Conservation (phyloP, 2,329 filamentous ascomycete genomes). For the Aspergillus udagawae region DNA sequence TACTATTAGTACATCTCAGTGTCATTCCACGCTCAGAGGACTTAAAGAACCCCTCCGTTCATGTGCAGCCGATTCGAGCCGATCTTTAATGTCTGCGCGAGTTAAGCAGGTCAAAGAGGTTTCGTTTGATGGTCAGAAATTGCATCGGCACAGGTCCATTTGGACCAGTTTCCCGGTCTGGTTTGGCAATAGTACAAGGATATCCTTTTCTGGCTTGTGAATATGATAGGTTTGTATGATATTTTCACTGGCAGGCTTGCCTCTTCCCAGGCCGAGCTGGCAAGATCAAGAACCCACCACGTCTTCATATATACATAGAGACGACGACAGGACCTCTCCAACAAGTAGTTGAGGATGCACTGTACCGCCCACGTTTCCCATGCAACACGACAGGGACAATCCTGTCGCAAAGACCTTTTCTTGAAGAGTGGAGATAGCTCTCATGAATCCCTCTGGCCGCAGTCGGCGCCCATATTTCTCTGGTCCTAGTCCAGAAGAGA, state of each 20-base stretch:
- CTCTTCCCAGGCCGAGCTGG: not conserved
- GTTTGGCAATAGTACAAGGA: not conserved
- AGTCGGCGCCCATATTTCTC: not conserved
- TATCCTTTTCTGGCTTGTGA: not conserved
- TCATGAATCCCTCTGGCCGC: not conserved
- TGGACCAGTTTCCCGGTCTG: not conserved
- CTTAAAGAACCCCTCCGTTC: not conserved
- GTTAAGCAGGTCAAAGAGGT: not conserved
- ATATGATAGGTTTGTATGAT: not conserved
- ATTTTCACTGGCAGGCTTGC: not conserved
- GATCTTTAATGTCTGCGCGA: not conserved
- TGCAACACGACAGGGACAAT: not conserved
- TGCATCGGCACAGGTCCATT: not conserved
- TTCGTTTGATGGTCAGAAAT: not conserved
- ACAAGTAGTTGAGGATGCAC: not conserved
- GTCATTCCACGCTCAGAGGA: not conserved
- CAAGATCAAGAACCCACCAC: not conserved
- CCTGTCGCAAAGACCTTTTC: not conserved
- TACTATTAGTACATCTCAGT: not conserved
- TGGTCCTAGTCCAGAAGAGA: not conserved
- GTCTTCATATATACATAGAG: constrained; percentile 7
- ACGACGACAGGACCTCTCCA: not conserved
- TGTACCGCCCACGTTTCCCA: not conserved
- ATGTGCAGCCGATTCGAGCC: not conserved
- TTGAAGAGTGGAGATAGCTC: constrained; percentile 1